A percentile compares a stretch with the other conserved stretches of the same genome.
Evolutionary conservation across 345 rosid genomes (phyloP).

Genomic region (Eucalyptus melliodora): DNA sequence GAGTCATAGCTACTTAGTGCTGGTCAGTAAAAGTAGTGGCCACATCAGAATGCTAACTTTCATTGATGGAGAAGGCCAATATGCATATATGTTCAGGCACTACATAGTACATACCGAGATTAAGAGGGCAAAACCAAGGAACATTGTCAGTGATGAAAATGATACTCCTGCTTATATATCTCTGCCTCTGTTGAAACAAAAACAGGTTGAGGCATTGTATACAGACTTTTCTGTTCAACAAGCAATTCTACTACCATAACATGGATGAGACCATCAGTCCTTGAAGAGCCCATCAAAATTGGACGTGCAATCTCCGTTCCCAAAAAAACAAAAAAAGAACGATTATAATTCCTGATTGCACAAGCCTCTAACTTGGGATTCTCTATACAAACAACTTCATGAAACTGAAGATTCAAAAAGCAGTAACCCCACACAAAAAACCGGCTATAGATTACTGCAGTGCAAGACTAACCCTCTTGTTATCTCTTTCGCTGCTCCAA

Average conservation of each 20-base stretch:
- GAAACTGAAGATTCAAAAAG: background rate
- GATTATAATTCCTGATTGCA: background rate
- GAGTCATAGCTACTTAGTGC: background rate
- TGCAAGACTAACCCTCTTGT: constrained; percentile 32
- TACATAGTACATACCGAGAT: background rate
- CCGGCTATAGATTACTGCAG: background rate
- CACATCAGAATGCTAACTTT: background rate
- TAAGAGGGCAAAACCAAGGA: background rate
- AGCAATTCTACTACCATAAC: background rate
- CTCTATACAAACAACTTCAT: background rate
- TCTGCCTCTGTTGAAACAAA: background rate
- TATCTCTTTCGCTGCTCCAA: constrained; percentile 9
- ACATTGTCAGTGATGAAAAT: background rate
- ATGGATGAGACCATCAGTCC: background rate
- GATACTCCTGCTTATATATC: background rate
- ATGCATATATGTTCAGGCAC: background rate
- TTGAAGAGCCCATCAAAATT: background rate
- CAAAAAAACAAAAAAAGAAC: background rate
- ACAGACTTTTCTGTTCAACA: background rate
- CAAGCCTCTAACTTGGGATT: background rate
- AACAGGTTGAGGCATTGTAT: background rate
- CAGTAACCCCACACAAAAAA: background rate
- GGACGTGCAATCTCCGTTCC: background rate
- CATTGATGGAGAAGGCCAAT: background rate
- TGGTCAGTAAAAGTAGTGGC: background rate